These are phyloP conservation scores for Ascomycota sp. DNA, from an alignment of 2,329 filamentous ascomycete genomes.

Conservation along the genomic window DNA sequence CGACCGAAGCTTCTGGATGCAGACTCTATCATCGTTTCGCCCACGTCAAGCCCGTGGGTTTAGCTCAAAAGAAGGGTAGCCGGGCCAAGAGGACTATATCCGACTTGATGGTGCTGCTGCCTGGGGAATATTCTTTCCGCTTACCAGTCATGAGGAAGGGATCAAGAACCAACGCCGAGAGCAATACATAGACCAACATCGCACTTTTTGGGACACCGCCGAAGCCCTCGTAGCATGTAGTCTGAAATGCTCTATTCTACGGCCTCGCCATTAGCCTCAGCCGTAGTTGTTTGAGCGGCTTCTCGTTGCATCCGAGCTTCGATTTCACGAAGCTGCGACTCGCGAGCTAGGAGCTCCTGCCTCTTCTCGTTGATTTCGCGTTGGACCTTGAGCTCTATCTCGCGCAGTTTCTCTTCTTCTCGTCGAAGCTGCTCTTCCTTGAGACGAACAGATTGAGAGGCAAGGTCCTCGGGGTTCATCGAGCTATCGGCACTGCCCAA, in stretches of 20 bases:
- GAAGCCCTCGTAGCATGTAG: slow-evolving; percentile 10
- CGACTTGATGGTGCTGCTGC: slow-evolving; percentile 16
- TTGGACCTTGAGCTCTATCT: slow-evolving; percentile 98
- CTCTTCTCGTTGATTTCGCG: slow-evolving; percentile 99
- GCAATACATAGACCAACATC: slow-evolving; percentile 23
- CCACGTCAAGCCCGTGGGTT: slow-evolving; percentile 8
- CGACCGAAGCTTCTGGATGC: slow-evolving; percentile 4
- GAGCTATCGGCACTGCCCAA: slow-evolving; percentile 39
- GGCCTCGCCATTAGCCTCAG: slow-evolving; percentile 32
- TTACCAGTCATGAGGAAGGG: slow-evolving; percentile 18
- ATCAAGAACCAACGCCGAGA: slow-evolving; percentile 25
- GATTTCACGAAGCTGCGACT: slow-evolving; percentile 96
- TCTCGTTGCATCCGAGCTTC: slow-evolving; percentile 92
- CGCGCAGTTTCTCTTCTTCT: slow-evolving; percentile 97
- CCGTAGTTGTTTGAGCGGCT: slow-evolving; percentile 24
- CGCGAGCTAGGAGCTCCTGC: slow-evolving; percentile 88
- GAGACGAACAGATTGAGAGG: slow-evolving; percentile 87
- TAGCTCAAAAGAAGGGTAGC: slow-evolving; percentile 9
- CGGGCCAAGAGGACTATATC: slow-evolving; percentile 5
- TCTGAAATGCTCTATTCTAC: slow-evolving; percentile 20
- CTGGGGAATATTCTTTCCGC: slow-evolving; percentile 21
- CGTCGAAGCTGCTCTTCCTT: slow-evolving; percentile 98
- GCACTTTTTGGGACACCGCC: slow-evolving; percentile 13
- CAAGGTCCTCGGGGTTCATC: slow-evolving; percentile 94
- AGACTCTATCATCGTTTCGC: slow-evolving; percentile 12